Percentiles rank a stretch among this genome's conserved stretches.
These are phyloP conservation scores for Cryoendolithus antarcticus DNA, from an alignment of 2,329 filamentous ascomycete species.

Conservation along the genomic window DNA sequence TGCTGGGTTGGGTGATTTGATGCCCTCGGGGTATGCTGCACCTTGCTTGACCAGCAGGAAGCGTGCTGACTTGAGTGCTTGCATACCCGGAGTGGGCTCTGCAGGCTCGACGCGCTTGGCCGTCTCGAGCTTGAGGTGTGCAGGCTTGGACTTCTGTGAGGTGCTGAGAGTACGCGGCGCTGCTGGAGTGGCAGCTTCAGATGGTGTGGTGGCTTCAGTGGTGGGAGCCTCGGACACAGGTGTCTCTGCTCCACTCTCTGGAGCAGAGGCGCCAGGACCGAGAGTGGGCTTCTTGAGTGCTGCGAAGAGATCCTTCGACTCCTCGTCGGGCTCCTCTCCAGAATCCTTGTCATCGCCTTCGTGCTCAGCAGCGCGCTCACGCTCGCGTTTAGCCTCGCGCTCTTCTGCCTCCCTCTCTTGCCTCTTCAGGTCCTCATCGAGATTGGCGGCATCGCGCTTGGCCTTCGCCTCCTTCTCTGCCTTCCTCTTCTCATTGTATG, in stretches of 20 bases:
- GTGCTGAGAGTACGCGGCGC: conserved; percentile 12
- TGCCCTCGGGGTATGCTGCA: conserved; percentile 71
- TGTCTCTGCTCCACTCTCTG: conserved; percentile 19
- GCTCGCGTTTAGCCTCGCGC: conserved; percentile 31
- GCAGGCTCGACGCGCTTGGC: conserved; percentile 79
- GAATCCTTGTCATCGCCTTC: conserved; percentile 2
- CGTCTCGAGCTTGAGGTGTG: conserved; percentile 77
- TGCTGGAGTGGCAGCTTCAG: conserved; percentile 24
- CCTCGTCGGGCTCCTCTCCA: conserved; percentile 17
- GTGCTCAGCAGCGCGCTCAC: conserved; percentile 19
- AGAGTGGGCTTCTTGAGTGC: conserved; percentile 37
- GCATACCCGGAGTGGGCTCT: conserved; percentile 86
- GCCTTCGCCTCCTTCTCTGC: conserved; percentile 38
- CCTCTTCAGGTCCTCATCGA: conserved; percentile 40
- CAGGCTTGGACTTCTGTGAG: conserved; percentile 63
- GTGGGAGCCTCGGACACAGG: conserved; percentile 28
- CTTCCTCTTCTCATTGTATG: conserved; percentile 59
- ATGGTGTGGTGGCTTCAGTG: no score
- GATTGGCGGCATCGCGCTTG: conserved; percentile 41
- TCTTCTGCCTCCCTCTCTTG: conserved; percentile 38
- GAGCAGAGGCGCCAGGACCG: conserved; percentile 30
- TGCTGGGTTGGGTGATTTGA: conserved; percentile 82
- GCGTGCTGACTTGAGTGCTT: conserved; percentile 81
- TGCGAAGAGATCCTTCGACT: conserved; percentile 36
- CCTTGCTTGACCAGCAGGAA: conserved; percentile 67